Conservation (phyloP, 106 monocot genomes). For the Acanthochlamys bracteata region DNA sequence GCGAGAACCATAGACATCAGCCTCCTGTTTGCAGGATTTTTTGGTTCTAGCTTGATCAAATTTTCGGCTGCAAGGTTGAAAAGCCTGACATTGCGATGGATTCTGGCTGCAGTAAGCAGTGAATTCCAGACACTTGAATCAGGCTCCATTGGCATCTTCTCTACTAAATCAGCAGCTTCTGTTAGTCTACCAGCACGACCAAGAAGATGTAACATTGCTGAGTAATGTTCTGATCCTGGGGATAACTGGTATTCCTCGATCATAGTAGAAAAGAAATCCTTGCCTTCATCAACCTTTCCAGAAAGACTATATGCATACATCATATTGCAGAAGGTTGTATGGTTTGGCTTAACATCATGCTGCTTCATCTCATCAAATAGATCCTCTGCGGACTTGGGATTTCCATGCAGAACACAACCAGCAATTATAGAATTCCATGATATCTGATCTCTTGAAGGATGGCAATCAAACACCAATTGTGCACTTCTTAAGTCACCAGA, state of each 20-base stretch:
- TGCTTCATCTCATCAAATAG: slow-evolving; percentile 50
- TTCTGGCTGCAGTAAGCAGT: slow-evolving; percentile 44
- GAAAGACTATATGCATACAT: slow-evolving; percentile 43
- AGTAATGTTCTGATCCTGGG: slow-evolving; percentile 44
- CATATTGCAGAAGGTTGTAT: slow-evolving; percentile 32
- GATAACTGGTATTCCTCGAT: slow-evolving; percentile 23
- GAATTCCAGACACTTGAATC: slow-evolving; percentile 55
- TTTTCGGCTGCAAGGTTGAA: slow-evolving; percentile 40
- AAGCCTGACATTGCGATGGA: slow-evolving; percentile 41
- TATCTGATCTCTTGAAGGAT: slow-evolving; percentile 36
- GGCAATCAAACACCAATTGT: slow-evolving; percentile 31
- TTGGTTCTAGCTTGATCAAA: slow-evolving; percentile 37
- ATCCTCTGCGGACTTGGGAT: slow-evolving; percentile 26
- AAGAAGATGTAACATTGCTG: slow-evolving; percentile 60
- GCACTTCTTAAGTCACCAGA: slow-evolving; percentile 54
- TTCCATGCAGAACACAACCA: slow-evolving; percentile 52
- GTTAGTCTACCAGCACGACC: slow-evolving; percentile 52
- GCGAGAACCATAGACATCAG: slow-evolving; percentile 30
- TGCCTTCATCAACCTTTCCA: slow-evolving; percentile 60
- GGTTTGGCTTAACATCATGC: slow-evolving; percentile 39
- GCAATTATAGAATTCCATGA: slow-evolving; percentile 79
- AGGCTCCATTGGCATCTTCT: slow-evolving; percentile 51
- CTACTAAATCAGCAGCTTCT: slow-evolving; percentile 58
- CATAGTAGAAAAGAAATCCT: slow-evolving; percentile 44
- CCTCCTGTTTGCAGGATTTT: slow-evolving; percentile 13